Conservation (phyloP, 352 stramenopile species). For the Blastocystis sp. region DNA sequence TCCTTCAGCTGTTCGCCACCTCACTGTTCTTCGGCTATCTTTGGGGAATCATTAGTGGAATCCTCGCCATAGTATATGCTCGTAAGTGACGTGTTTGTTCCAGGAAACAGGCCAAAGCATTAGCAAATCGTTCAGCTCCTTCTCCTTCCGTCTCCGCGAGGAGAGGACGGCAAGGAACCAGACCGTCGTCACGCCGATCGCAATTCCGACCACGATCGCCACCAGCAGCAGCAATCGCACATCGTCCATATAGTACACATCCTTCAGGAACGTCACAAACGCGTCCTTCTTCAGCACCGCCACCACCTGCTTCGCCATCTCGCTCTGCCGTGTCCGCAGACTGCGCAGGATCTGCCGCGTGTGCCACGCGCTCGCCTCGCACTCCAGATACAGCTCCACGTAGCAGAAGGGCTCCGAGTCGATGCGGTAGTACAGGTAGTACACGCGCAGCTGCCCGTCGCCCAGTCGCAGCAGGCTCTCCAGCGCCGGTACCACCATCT, state of each 20-base stretch:
- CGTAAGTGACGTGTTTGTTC: background rate
- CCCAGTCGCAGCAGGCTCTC: background rate
- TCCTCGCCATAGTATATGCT: background rate
- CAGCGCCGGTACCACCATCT: background rate
- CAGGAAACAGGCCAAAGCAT: conserved; percentile 9
- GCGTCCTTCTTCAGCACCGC: conserved; percentile 10
- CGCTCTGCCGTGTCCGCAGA: background rate
- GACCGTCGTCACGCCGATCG: background rate
- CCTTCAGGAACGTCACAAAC: background rate
- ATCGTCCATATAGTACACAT: conserved; percentile 35
- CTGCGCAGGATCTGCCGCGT: background rate
- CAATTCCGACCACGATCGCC: background rate
- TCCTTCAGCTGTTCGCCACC: too few relatives aligned
- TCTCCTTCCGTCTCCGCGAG: background rate
- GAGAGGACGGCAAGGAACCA: background rate
- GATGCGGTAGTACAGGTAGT: conserved; percentile 36
- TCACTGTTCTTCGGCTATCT: too few relatives aligned
- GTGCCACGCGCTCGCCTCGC: background rate
- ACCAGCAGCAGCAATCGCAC: background rate
- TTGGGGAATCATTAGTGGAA: too few relatives aligned
- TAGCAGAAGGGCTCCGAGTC: conserved; percentile 45
- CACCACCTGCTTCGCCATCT: background rate
- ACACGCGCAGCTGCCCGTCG: background rate
- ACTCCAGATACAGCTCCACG: conserved; percentile 10
- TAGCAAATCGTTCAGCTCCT: conserved; percentile 29